phyloP scores from a whole-genome alignment of 1,139 yeast species.

The Ogataea hybrid region DNA sequence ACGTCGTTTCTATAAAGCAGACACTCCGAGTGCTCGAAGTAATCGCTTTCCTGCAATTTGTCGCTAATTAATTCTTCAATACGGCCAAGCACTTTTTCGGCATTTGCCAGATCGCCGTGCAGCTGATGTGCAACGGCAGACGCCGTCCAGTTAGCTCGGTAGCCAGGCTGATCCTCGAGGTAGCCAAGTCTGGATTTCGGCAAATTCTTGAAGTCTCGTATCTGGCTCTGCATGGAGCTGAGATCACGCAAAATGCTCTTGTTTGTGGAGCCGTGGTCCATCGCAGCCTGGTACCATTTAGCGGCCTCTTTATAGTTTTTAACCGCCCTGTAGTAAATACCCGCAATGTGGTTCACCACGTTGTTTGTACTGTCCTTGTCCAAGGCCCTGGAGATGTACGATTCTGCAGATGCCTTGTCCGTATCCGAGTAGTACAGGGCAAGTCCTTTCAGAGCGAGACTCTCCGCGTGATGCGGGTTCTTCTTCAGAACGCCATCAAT shows the following conservation, averaged over 20 bases:
- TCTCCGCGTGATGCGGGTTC: conserved; percentile 74
- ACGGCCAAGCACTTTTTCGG: conserved; percentile 68
- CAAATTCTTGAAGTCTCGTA: conserved; percentile 67
- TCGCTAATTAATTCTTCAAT: conserved; percentile 74
- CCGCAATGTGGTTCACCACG: too few species aligned
- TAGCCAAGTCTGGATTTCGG: conserved; percentile 63
- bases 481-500: conserved; percentile 79
- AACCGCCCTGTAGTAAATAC: too few species aligned
- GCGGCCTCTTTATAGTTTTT: too few species aligned
- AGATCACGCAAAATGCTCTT: conserved; percentile 79
- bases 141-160: conserved; percentile 90
- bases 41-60: conserved; percentile 63
- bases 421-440: too few species aligned
- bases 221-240: conserved; percentile 75
- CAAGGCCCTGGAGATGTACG: too few species aligned
- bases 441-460: too few species aligned
- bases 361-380: too few species aligned
- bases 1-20: conserved; percentile 69
- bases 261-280: conserved; percentile 77
- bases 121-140: conserved; percentile 85
- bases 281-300: conserved; percentile 74
- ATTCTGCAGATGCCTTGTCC: too few species aligned
- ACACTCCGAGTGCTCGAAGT: conserved; percentile 79
- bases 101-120: conserved; percentile 61
- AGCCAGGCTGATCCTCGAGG: conserved; percentile 77